Conservation (phyloP, 2,329 filamentous ascomycete species). For the Camillea tinctor region DNA sequence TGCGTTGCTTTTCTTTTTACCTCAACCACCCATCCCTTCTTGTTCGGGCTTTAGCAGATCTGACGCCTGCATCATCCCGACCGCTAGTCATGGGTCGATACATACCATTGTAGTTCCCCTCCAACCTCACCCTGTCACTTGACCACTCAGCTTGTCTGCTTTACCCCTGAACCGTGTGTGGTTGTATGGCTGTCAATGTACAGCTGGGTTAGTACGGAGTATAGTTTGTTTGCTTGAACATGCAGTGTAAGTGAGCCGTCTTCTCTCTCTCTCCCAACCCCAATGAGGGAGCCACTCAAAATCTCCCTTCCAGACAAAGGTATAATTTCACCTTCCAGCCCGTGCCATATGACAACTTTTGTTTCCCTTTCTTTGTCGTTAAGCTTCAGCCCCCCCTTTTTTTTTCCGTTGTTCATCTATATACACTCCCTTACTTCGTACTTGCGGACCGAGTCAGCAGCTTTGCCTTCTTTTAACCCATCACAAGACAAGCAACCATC, state of each 20-base stretch:
- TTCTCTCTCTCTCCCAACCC: no score
- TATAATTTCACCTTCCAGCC: not conserved
- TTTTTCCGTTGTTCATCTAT: no score
- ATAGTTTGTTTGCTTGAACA: not conserved
- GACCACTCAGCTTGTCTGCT: no score
- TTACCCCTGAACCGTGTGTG: not conserved
- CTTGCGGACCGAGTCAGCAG: not conserved
- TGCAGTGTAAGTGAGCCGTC: no score
- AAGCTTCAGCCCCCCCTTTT: not conserved
- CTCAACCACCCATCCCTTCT: not conserved
- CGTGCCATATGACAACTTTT: not conserved
- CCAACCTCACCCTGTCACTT: not conserved
- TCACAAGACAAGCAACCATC: not conserved
- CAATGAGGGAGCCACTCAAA: not conserved
- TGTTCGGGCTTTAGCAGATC: not conserved
- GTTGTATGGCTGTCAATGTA: no score
- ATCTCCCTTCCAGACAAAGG: not conserved
- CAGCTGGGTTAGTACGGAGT: not conserved
- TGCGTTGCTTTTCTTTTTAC: not conserved
- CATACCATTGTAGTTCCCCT: not conserved
- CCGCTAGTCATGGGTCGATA: not conserved
- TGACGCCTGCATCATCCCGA: not conserved
- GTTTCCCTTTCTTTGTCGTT: not conserved
- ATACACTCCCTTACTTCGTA: not conserved
- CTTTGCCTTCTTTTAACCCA: conserved; percentile 2